A percentile compares a stretch with the other conserved stretches of the same genome.
phyloP scores from a whole-genome alignment of 176 grass and related monocot species.

The Rhipidocladum racemiflorum region DNA sequence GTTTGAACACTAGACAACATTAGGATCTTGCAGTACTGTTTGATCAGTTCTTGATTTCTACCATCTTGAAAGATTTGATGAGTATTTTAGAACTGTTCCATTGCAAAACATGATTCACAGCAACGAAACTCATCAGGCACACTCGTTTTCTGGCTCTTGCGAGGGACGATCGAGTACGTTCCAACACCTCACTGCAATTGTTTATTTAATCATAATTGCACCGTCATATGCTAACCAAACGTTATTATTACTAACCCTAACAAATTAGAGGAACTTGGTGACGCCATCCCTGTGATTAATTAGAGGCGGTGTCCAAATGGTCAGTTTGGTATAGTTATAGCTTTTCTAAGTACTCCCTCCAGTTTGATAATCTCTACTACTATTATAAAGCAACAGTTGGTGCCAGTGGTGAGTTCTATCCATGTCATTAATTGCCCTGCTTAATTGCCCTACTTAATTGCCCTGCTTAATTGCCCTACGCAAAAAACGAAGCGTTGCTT shows the following conservation, averaged over 20 bases:
- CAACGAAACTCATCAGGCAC: background rate
- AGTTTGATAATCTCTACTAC: no score
- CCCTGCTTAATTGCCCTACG: no score
- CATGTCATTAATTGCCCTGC: no score
- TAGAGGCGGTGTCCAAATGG: background rate
- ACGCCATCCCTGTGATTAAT: background rate
- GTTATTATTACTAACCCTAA: background rate
- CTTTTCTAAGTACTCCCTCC: no score
- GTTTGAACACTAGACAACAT: background rate
- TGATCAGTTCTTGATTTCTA: background rate
- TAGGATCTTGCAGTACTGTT: background rate
- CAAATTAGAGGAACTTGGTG: background rate
- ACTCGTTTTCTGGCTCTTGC: background rate
- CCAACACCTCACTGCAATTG: background rate
- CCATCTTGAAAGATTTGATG: background rate
- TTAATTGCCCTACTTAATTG: no score
- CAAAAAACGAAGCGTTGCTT: no score
- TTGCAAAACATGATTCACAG: background rate
- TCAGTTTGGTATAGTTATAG: no score
- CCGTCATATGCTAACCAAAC: background rate
- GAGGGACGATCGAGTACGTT: background rate
- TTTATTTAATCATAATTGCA: background rate
- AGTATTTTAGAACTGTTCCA: background rate
- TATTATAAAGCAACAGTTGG: no score
- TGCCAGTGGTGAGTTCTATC: no score